Base-by-base conservation (phyloP, 176 grass and related monocot species). In the Pontederia paniculata region DNA sequence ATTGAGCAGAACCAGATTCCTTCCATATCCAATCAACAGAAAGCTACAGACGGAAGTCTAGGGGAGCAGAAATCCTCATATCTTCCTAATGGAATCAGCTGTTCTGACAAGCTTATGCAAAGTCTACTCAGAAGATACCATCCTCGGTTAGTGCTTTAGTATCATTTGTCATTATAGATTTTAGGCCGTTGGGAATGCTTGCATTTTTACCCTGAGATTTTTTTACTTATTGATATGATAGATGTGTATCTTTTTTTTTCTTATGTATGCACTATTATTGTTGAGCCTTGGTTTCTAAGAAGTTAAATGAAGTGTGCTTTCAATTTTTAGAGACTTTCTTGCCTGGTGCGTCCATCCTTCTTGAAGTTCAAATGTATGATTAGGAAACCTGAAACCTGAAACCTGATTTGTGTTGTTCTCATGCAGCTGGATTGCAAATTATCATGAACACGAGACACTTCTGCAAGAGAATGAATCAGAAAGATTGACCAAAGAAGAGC, bases 391-490 rank as follows among this genome's bases (percentile, higher is more conserved):
- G n/a, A n/a, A n/a, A n/a, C n/a, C n/a, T n/a, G 28, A 37, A 6
- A 37, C 28, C n/a, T 54, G 14, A 53, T 16, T 54, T 67, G 16
- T 17, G 2, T 44, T 67, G 31, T 52, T 15, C 53, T 43, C n/a
- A 21, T 61, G 4, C 67, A 95, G 89, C 43, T 97, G 86, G 93
- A 97, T 97, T 70, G 80, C 72, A 48, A 79, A 88, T 67, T 97
- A 91, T 54, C 93, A 97, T 72, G 93, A 97, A 58, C 93, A 97
- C 55, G 91, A 97, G 78, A 82, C 80, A 48, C 83, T 97, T 70
- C 57, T 97, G 20, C 86, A 90, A 84, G 93, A 97, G 71, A 91
- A 97, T 44, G 93, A 97, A 66, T 86, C 88, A 41, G 93, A 97
- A 58, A 97, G 61, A 23, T 80, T 97, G 45, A 81, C 86, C 12